Percentiles rank a stretch among this genome's conserved stretches.
Evolutionary conservation across 2,329 filamentous ascomycete species (phyloP).

Genomic region (Stachybotrys chlorohalonatus): DNA sequence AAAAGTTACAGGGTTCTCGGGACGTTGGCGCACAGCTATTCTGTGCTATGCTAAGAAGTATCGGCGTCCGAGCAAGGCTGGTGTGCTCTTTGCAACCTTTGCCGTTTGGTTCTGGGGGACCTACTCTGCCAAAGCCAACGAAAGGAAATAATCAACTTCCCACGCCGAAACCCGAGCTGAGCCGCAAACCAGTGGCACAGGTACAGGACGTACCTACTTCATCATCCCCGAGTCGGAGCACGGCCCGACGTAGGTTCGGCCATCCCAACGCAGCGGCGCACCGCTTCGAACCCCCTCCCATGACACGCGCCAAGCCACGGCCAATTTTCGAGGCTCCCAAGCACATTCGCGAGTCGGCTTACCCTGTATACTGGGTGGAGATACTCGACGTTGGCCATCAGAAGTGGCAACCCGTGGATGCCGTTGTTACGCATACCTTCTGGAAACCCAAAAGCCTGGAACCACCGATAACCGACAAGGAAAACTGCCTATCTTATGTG

Average conservation of each 20-base stretch:
- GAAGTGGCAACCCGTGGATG: constrained; percentile 86
- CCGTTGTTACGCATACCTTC: constrained; percentile 68
- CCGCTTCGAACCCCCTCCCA: constrained; percentile 31
- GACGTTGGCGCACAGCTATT: constrained; percentile 88
- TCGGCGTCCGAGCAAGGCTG: constrained; percentile 71
- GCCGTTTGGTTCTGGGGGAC: constrained; percentile 51
- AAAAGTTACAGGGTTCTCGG: constrained; percentile 65
- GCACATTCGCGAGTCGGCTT: constrained; percentile 58
- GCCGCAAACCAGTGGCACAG: constrained; percentile 12
- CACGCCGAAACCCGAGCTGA: neutral
- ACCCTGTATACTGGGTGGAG: constrained; percentile 92
- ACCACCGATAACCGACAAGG: constrained; percentile 66
- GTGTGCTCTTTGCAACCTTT: constrained; percentile 87
- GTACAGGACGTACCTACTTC: constrained; percentile 17
- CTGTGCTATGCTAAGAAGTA: constrained; percentile 75
- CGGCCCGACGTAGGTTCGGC: constrained; percentile 39
- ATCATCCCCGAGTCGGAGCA: constrained; percentile 20
- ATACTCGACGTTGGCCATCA: constrained; percentile 77
- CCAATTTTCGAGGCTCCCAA: constrained; percentile 24
- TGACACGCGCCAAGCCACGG: constrained; percentile 24
- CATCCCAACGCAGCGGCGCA: constrained; percentile 47
- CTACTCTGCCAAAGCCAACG: constrained; percentile 34
- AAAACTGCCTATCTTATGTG: constrained; percentile 75
- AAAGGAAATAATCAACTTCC: neutral
- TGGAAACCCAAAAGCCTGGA: constrained; percentile 71